Base-by-base conservation (phyloP, 495 filamentous ascomycete genomes). In the Chaetomium tenue region DNA sequence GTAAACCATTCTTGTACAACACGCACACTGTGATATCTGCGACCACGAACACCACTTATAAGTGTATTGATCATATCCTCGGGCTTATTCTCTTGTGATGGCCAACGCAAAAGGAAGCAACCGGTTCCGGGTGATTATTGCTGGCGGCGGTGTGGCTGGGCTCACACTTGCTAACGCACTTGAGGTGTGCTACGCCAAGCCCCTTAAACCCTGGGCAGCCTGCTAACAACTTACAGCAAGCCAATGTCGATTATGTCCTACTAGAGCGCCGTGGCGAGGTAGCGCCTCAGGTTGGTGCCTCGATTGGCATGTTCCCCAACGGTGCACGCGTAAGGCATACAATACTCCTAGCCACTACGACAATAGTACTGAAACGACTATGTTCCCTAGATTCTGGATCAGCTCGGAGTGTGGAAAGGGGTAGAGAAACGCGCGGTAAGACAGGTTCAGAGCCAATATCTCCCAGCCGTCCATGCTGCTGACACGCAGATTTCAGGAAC, bases 321-420 rank as follows among this genome's bases (percentile, higher is more conserved):
- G 69, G 59, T 7, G 65, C 63, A 26, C 60, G 68, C 8, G 68
- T 70, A 28, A 55, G 64, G 22, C 33, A 12, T 12, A 33, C 30
- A 3, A 7, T 33, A 37, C 33, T 11, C 6, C 33, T 7, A 11
- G 33, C 33, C 15, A 22, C n/a, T 20, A 15, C 55, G 48, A 33
- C 4, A 28, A 18, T 23, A 18, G 28, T 56, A 42, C 63, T 64
- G 11, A 56, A 4, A 30, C n/a, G n/a, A 13, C 0, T 20, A 5
- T 16, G 23, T 18, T 2, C 20, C 20, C 0, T 9, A 67, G 64
- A 70, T 70, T 39, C 65, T 70, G 13, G 68, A 70, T 39, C 78
- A 80, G 56, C 48, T 80, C 48, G 80, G 78, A 0, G 60, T 75
- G 16, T 79, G 71, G 48, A 68, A 79, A 26, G 23, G 23, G 1